phyloP scores from a whole-genome alignment of 768 basidiomycete species.

The Russula virescens region DNA sequence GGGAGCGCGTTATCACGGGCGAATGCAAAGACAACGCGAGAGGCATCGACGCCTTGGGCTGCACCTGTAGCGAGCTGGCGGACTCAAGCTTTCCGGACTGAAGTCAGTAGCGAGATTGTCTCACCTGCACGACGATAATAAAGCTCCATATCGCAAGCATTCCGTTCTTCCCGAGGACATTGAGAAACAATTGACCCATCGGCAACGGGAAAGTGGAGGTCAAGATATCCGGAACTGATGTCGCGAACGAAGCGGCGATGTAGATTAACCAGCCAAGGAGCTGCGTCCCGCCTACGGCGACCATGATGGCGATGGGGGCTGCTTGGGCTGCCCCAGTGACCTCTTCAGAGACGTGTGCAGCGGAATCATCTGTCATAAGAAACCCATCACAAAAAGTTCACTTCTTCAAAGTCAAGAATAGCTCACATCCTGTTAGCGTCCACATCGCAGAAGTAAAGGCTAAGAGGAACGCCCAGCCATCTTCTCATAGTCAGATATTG shows the following conservation, averaged over 20 bases:
- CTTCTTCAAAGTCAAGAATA: not conserved
- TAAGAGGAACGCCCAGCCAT: constrained; percentile 67
- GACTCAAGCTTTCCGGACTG: constrained; percentile 26
- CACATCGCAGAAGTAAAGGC: constrained; percentile 75
- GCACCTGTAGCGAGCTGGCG: constrained; percentile 63
- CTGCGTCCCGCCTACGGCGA: constrained; percentile 56
- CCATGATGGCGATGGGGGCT: constrained; percentile 64
- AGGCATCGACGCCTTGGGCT: constrained; percentile 69
- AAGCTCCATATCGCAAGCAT: constrained; percentile 71
- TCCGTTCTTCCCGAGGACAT: constrained; percentile 58
- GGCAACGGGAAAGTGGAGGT: constrained; percentile 49
- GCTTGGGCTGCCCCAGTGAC: constrained; percentile 55
- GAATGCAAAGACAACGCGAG: constrained; percentile 70
- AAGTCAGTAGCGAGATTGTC: constrained; percentile 1
- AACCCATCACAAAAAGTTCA: constrained; percentile 1
- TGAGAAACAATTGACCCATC: constrained; percentile 67
- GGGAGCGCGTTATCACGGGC: constrained; percentile 70
- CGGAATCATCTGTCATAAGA: constrained; percentile 54
- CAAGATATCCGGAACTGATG: constrained; percentile 48
- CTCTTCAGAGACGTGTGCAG: constrained; percentile 72
- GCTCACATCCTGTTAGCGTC: constrained; percentile 70
- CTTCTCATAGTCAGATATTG: constrained; percentile 32
- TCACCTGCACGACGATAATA: constrained; percentile 57
- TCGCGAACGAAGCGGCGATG: constrained; percentile 60
- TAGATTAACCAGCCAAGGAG: constrained; percentile 59